A percentile compares a stretch with the other conserved stretches of the same genome.
Conservation (phyloP, 805 yeast genomes). For the Spathaspora passalidarum region DNA sequence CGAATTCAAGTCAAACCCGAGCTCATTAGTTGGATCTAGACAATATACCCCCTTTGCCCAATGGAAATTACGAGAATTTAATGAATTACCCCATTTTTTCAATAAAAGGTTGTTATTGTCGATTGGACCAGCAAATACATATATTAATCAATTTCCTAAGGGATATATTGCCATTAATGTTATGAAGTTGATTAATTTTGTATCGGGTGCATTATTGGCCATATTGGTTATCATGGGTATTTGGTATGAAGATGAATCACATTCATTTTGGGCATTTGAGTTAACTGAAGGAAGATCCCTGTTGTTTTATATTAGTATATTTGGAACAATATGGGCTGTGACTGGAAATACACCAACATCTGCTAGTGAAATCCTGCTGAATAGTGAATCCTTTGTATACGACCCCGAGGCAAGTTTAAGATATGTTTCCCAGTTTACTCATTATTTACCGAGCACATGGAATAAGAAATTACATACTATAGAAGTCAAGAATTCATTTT, state of each 20-base stretch:
- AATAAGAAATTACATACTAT: constrained; percentile 81
- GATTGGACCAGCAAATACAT: constrained; percentile 73
- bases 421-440: constrained; percentile 83
- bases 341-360: constrained; percentile 41
- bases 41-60: constrained; percentile 93
- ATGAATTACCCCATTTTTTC: constrained; percentile 88
- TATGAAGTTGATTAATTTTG: constrained; percentile 47
- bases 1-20: constrained; percentile 87
- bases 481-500: constrained; percentile 79
- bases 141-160: constrained; percentile 89
- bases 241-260: constrained; percentile 77
- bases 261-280: constrained; percentile 82
- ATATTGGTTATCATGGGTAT: constrained; percentile 64
- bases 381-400: constrained; percentile 48
- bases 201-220: constrained; percentile 87
- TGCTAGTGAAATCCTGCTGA: background rate
- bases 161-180: constrained; percentile 45
- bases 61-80: constrained; percentile 93
- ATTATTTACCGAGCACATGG: constrained; percentile 87
- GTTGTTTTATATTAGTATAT: constrained; percentile 79
- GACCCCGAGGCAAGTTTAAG: constrained; percentile 88
- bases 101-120: constrained; percentile 75
- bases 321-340: constrained; percentile 87
- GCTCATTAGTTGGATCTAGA: constrained; percentile 62
- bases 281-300: constrained; percentile 77